A percentile compares a stretch with the other conserved stretches of the same genome.
Conservation (phyloP, 2,329 filamentous ascomycete species). For the Hysterium pulicare region DNA sequence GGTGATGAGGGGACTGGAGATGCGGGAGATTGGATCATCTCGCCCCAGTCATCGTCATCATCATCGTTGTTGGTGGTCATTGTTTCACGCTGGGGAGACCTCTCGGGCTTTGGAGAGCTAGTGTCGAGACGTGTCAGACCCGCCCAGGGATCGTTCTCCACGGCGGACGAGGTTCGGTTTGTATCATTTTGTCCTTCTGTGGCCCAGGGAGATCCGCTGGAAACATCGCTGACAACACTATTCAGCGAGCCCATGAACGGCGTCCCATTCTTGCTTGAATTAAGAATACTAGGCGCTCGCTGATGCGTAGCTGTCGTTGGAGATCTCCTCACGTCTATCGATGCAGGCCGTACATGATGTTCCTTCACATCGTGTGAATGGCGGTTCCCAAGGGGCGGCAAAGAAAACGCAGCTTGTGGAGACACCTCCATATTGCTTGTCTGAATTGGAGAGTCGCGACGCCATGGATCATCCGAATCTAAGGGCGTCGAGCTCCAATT, state of each 20-base stretch:
- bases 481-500: slow-evolving; percentile 32
- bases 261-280: too few species aligned
- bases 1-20: slow-evolving; percentile 12
- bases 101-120: slow-evolving; percentile 2
- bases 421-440: neutral
- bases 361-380: too few species aligned
- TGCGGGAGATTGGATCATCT: slow-evolving; percentile 37
- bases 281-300: too few species aligned
- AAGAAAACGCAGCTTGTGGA: neutral
- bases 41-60: slow-evolving; percentile 37
- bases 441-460: neutral
- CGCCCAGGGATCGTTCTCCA: slow-evolving; percentile 15
- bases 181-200: neutral
- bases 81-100: slow-evolving; percentile 3
- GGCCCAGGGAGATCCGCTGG: too few species aligned
- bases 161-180: slow-evolving; percentile 1
- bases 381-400: too few species aligned
- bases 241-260: too few species aligned
- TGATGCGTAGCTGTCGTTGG: too few species aligned
- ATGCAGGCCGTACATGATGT: neutral
- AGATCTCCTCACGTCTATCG: neutral
- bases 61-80: slow-evolving; percentile 15
- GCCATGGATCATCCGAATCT: slow-evolving; percentile 12
- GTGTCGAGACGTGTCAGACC: slow-evolving; percentile 14
- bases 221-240: too few species aligned